Base-by-base conservation (phyloP, 169 alveolate genomes). In the Plasmodium fragile region DNA sequence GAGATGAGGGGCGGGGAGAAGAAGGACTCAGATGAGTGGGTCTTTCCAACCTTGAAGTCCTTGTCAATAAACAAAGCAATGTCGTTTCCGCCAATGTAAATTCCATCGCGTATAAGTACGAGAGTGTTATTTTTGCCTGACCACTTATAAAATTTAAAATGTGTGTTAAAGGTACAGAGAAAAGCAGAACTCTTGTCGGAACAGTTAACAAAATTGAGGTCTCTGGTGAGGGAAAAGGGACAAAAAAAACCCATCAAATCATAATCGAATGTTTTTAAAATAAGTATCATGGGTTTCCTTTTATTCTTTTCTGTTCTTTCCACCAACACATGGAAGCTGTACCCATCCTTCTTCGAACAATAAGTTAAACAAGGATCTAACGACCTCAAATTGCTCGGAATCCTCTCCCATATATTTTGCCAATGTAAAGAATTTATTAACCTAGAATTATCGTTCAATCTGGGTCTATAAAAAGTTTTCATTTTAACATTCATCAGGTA, bases 401-500 rank as follows among this genome's bases (percentile, higher is more conserved):
- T 77, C 81, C 91, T 92, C 65, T 94, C 87, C 97, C 97, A 96
- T 18, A 96, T 80, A 30, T 81, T 82, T 82, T 96, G 97, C 97
- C 97, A 96, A 53, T 93, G 92, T 69, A 93, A 92, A 49, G 95
- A 95, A 82, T 81, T 83, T 4, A 96, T 72, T 1, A 96, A 39
- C 2, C 90, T 39, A 8, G 97, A 96, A 22, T 55, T 28, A 53
- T 93, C 83, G 43, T 82, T 70, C 82, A 96, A 79, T 25, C 97
- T 82, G 7, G 97, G 97, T 41, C 97, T 72, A 94, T 96, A 96
- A 81, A 96, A 96, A 3, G 93, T 77, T 79, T 93, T 95, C n/a
- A 96, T 94, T 75, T 95, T 95, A 11, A 96, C 96, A 73, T 94
- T 95, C 96, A 94, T 95, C 36, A 96, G 89, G 65, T 96, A 96